Evolutionary conservation across 1,284 basidiomycete species (phyloP).

Genomic region (Singerocomus inundabilis): DNA sequence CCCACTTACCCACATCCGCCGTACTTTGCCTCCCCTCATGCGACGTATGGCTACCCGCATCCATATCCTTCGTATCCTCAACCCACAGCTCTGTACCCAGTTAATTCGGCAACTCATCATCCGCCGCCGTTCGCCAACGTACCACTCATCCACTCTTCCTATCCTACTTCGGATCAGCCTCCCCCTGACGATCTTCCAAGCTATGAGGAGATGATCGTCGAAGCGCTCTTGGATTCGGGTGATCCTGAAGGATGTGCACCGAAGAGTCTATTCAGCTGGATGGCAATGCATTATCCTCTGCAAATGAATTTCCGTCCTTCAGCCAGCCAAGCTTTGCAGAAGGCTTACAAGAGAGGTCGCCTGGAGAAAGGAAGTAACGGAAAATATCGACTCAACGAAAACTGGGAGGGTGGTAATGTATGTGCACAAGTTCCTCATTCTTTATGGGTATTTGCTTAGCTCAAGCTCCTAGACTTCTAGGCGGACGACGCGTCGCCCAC

Average conservation of each 20-base stretch:
- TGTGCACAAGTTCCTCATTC: slow-evolving; percentile 29
- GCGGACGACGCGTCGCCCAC: slow-evolving; percentile 66
- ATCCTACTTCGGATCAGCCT: slow-evolving; percentile 20
- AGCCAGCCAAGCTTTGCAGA: slow-evolving; percentile 80
- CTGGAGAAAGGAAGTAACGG: slow-evolving; percentile 68
- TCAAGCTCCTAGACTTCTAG: slow-evolving; percentile 51
- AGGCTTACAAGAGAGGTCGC: slow-evolving; percentile 73
- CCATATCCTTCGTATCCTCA: slow-evolving; percentile 47
- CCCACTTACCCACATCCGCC: slow-evolving; percentile 58
- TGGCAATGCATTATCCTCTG: slow-evolving; percentile 74
- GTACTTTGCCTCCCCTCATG: slow-evolving; percentile 45
- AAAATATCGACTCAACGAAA: slow-evolving; percentile 67
- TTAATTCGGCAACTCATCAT: slow-evolving; percentile 29
- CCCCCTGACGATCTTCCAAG: slow-evolving; percentile 67
- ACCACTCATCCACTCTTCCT: slow-evolving; percentile 27
- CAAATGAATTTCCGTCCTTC: slow-evolving; percentile 83
- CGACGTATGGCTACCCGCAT: slow-evolving; percentile 37
- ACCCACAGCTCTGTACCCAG: slow-evolving; percentile 35
- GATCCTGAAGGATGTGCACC: slow-evolving; percentile 73
- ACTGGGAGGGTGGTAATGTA: slow-evolving; percentile 79
- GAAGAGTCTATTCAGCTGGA: slow-evolving; percentile 78
- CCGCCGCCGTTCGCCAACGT: slow-evolving; percentile 29
- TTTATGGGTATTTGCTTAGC: slow-evolving; percentile 7
- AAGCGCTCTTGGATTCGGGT: slow-evolving; percentile 60
- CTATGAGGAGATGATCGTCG: slow-evolving; percentile 85